phyloP scores from a whole-genome alignment of 805 yeast species.

The Wickerhamomyces rabaulensis region DNA sequence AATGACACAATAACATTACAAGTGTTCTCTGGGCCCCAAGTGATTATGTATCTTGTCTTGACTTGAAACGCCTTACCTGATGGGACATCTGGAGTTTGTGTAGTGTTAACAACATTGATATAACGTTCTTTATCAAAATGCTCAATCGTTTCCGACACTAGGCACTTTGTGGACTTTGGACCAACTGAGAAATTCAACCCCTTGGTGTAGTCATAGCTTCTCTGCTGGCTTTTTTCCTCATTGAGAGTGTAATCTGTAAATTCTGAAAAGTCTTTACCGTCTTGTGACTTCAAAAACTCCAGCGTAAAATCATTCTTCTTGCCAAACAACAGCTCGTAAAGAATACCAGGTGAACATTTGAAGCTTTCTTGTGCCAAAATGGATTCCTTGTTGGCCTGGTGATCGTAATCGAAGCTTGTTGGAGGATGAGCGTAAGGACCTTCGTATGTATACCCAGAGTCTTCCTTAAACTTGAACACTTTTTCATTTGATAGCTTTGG shows the following conservation, averaged over 20 bases:
- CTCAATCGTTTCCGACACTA: constrained; percentile 55
- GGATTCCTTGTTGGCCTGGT: constrained; percentile 43
- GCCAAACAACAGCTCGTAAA: constrained; percentile 70
- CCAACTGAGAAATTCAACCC: constrained; percentile 81
- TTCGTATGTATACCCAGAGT: constrained; percentile 37
- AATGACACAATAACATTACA: constrained; percentile 64
- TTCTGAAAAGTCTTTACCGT: constrained; percentile 30
- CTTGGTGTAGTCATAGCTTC: constrained; percentile 65
- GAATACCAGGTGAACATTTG: constrained; percentile 72
- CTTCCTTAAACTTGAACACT: constrained; percentile 32
- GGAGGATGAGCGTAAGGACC: constrained; percentile 67
- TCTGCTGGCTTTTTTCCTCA: constrained; percentile 36
- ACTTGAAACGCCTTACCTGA: constrained; percentile 81
- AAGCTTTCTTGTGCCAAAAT: constrained; percentile 47
- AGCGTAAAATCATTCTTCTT: constrained; percentile 38
- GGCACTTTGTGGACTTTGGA: constrained; percentile 83
- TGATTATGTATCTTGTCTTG: constrained; percentile 61
- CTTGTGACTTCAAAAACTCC: constrained; percentile 36
- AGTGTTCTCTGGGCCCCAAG: constrained; percentile 66
- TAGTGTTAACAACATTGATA: constrained; percentile 56
- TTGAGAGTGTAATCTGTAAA: constrained; percentile 29
- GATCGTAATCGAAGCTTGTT: constrained; percentile 44
- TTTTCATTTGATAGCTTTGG: constrained; percentile 13
- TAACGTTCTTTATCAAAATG: constrained; percentile 46
- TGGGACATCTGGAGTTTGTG: constrained; percentile 91